These are phyloP conservation scores for Thelephora terrestris DNA, from an alignment of 1,284 basidiomycete genomes.

Conservation along the genomic window DNA sequence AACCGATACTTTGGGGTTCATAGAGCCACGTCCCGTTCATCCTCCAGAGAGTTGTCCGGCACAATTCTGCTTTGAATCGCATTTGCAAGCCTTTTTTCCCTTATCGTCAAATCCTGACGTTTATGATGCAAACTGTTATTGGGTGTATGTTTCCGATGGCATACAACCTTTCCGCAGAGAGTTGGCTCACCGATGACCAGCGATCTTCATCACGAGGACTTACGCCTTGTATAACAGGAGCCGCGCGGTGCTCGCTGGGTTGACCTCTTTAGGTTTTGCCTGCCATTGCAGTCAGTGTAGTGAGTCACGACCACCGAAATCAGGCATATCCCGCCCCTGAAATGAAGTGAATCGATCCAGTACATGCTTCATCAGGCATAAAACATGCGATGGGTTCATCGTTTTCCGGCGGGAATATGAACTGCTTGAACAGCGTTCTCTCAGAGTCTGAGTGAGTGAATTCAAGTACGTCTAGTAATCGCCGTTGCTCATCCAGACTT, in stretches of 20 bases:
- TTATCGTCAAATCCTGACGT: slow-evolving; percentile 22
- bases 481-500: no score
- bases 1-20: slow-evolving; percentile 29
- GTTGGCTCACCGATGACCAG: slow-evolving; percentile 14
- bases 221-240: slow-evolving; percentile 33
- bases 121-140: slow-evolving; percentile 26
- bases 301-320: slow-evolving; percentile 9
- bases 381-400: no score
- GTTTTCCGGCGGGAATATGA: no score
- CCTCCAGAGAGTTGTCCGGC: slow-evolving; percentile 10
- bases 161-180: background rate
- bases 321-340: no score
- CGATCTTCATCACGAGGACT: slow-evolving; percentile 30
- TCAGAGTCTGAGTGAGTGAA: no score
- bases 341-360: no score
- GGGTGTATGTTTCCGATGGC: slow-evolving; percentile 20
- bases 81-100: slow-evolving; percentile 4
- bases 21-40: slow-evolving; percentile 27
- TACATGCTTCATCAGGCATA: no score
- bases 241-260: slow-evolving; percentile 20
- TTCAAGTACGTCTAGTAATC: no score
- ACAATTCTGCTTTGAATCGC: background rate
- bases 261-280: slow-evolving; percentile 15
- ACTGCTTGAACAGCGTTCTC: no score
- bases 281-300: slow-evolving; percentile 16